These are phyloP conservation scores for Capsella bursapastoris DNA, from an alignment of 345 rosid species.

Conservation along the genomic window DNA sequence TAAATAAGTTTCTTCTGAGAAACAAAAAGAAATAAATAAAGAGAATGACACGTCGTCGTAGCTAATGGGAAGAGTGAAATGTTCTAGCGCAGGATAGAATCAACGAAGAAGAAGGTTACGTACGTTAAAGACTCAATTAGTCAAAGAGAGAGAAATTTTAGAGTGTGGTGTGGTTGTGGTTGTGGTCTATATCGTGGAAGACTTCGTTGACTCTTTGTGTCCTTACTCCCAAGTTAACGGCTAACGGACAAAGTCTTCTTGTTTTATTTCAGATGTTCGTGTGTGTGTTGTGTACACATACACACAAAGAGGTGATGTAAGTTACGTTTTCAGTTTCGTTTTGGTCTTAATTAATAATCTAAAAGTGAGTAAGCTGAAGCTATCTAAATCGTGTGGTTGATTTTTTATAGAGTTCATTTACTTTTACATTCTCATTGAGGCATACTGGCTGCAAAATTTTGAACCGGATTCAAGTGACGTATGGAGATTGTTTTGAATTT, in stretches of 20 bases:
- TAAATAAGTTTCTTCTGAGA: neutral
- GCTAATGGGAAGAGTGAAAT: conserved; percentile 7
- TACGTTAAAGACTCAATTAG: conserved; percentile 35
- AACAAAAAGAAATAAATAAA: neutral
- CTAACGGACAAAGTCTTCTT: conserved; percentile 18
- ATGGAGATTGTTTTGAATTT: neutral
- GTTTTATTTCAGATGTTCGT: conserved; percentile 1
- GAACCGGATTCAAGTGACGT: too few species aligned
- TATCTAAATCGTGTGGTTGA: neutral
- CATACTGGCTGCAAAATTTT: too few species aligned
- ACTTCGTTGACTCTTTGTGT: conserved; percentile 36
- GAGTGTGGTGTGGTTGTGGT: conserved; percentile 4
- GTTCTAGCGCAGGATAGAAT: conserved; percentile 26
- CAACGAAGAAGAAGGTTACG: conserved; percentile 20
- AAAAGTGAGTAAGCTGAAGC: conserved; percentile 8
- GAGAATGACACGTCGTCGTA: conserved; percentile 26
- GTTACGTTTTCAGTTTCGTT: conserved; percentile 10
- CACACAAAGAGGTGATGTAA: neutral
- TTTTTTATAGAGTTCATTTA: neutral
- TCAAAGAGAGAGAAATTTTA: conserved; percentile 3
- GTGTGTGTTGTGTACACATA: neutral
- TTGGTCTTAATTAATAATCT: conserved; percentile 1
- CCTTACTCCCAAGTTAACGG: conserved; percentile 5
- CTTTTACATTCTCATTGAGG: too few species aligned
- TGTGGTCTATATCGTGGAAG: neutral